phyloP scores from a whole-genome alignment of 148 eudicot species.

The Cornus controversa region DNA sequence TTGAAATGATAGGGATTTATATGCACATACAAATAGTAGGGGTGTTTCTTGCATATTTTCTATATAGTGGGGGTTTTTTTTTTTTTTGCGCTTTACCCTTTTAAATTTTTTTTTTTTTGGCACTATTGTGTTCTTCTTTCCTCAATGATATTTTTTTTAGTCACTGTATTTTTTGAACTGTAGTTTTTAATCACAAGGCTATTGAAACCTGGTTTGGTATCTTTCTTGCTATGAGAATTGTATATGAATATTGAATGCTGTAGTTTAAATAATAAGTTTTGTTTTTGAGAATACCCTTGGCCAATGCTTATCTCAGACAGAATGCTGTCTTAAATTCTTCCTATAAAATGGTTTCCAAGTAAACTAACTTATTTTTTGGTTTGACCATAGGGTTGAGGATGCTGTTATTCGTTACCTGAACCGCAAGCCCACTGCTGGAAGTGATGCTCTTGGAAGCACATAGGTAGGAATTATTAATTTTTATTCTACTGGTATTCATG shows the following conservation, averaged over 20 bases:
- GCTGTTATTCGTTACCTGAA: conserved; percentile 84
- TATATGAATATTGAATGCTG: not conserved
- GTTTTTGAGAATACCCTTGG: not conserved
- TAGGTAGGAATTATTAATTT: conserved; percentile 23
- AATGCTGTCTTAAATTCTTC: not conserved
- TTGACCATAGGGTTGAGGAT: conserved; percentile 67
- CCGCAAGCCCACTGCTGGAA: conserved; percentile 58
- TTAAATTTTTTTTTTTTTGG: too few species aligned
- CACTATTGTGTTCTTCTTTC: too few species aligned
- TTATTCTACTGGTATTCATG: not conserved
- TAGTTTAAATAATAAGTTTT: not conserved
- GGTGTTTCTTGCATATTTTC: too few species aligned
- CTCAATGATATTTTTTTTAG: not conserved
- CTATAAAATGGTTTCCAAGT: not conserved
- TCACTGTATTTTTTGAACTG: not conserved
- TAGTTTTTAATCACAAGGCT: not conserved
- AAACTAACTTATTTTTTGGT: not conserved
- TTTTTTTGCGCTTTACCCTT: too few species aligned
- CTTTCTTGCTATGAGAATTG: not conserved
- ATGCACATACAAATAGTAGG: too few species aligned
- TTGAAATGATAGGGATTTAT: too few species aligned
- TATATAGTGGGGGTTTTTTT: too few species aligned
- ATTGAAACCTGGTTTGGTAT: not conserved
- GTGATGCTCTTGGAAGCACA: conserved; percentile 54
- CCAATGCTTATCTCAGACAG: not conserved